Evolutionary conservation across 139 green algal species (phyloP).

Genomic region (Parachlorella kessleri): DNA sequence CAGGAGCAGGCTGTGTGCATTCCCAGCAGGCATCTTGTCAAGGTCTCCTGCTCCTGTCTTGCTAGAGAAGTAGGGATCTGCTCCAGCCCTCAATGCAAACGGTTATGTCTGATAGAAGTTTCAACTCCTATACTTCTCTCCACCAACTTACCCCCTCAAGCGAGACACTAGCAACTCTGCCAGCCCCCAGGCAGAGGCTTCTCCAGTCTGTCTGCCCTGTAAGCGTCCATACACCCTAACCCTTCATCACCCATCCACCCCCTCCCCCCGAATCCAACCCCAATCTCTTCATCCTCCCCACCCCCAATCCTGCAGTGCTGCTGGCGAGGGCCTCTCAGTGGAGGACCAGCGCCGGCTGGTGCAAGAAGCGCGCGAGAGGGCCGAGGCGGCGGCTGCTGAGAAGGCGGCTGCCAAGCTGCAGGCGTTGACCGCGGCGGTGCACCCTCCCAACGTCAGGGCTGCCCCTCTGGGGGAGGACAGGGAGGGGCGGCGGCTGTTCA

Average conservation of each 20-base stretch:
- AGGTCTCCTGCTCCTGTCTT: too few relatives aligned
- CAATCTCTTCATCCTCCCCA: background rate
- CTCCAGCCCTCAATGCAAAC: too few relatives aligned
- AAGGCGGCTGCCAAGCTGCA: slow-evolving; percentile 19
- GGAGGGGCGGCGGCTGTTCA: slow-evolving; percentile 27
- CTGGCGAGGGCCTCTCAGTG: slow-evolving; percentile 18
- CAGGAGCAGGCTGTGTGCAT: too few relatives aligned
- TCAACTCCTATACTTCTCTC: background rate
- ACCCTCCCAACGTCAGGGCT: slow-evolving; percentile 18
- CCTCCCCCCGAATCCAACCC: background rate
- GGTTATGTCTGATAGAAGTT: too few relatives aligned
- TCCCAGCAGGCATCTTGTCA: too few relatives aligned
- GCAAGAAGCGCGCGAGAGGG: slow-evolving; percentile 22
- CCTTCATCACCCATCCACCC: background rate
- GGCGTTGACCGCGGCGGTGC: slow-evolving; percentile 8
- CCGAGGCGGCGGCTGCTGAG: slow-evolving; percentile 20
- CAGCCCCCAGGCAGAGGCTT: too few relatives aligned
- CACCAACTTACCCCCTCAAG: background rate
- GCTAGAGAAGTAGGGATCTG: too few relatives aligned
- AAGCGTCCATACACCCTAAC: background rate
- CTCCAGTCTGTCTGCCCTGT: too few relatives aligned
- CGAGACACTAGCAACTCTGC: too few relatives aligned
- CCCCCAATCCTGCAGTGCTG: slow-evolving; percentile 15
- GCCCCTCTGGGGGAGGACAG: slow-evolving; percentile 40
- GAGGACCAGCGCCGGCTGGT: slow-evolving; percentile 52